A percentile compares a stretch with the other conserved stretches of the same genome.
Evolutionary conservation across 495 filamentous ascomycete genomes (phyloP).

Genomic region (Talaromyces borbonicus): DNA sequence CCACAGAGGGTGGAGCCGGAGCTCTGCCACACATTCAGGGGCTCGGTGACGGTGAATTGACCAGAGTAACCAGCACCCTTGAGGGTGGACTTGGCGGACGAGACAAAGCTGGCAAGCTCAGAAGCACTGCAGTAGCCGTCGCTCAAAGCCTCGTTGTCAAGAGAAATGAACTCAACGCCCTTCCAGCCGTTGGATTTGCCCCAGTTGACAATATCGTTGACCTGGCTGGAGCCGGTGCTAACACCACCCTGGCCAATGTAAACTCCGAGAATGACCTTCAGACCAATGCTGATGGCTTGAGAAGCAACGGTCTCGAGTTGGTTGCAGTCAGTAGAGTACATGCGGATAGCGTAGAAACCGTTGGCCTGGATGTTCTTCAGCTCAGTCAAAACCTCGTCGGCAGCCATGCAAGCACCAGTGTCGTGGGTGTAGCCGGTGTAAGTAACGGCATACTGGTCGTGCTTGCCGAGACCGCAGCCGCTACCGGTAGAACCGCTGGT

Average conservation of each 20-base stretch:
- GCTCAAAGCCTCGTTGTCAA: slow-evolving; percentile 87
- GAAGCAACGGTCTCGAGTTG: slow-evolving; percentile 63
- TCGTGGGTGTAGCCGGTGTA: slow-evolving; percentile 70
- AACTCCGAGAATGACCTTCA: slow-evolving; percentile 79
- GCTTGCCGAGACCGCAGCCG: slow-evolving; percentile 11
- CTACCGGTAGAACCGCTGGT: slow-evolving; percentile 8
- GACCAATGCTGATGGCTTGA: slow-evolving; percentile 47
- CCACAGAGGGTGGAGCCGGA: slow-evolving; percentile 52
- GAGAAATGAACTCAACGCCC: slow-evolving; percentile 65
- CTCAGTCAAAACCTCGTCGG: slow-evolving; percentile 49
- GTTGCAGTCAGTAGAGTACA: slow-evolving; percentile 89
- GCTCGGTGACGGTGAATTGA: slow-evolving; percentile 76
- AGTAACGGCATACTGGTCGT: slow-evolving; percentile 74
- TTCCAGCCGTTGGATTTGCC: slow-evolving; percentile 47
- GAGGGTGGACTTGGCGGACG: slow-evolving; percentile 34
- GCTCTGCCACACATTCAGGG: slow-evolving; percentile 57
- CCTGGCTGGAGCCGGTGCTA: slow-evolving; percentile 53
- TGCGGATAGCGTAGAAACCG: slow-evolving; percentile 73
- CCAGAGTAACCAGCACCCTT: slow-evolving; percentile 57
- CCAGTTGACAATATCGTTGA: slow-evolving; percentile 63
- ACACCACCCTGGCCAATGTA: slow-evolving; percentile 61
- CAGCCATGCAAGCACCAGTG: slow-evolving; percentile 56
- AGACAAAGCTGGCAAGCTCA: slow-evolving; percentile 61
- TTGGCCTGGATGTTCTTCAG: slow-evolving; percentile 56
- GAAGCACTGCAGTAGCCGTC: slow-evolving; percentile 50